Evolutionary conservation across 2,329 filamentous ascomycete species (phyloP).

Genomic region (Alternaria rosae): DNA sequence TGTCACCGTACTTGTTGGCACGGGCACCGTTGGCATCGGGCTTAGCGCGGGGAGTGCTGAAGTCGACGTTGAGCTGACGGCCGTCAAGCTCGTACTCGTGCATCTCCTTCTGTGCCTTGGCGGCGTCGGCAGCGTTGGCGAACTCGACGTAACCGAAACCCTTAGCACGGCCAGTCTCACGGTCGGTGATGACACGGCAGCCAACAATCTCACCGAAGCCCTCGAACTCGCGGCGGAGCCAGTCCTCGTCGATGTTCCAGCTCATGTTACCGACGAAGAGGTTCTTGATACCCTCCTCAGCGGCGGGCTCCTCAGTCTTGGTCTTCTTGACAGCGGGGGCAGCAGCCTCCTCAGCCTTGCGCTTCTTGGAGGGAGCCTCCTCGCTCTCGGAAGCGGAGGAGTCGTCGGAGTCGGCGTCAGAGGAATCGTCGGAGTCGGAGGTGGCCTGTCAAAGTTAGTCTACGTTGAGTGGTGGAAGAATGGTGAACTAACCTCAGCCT

Average conservation of each 20-base stretch:
- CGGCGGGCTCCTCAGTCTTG: constrained; percentile 64
- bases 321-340: constrained; percentile 69
- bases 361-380: constrained; percentile 66
- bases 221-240: constrained; percentile 82
- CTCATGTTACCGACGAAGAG: constrained; percentile 90
- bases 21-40: constrained; percentile 60
- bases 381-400: constrained; percentile 42
- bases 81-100: constrained; percentile 77
- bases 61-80: constrained; percentile 80
- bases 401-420: constrained; percentile 48
- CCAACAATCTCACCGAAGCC: constrained; percentile 74
- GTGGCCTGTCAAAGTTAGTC: constrained; percentile 37
- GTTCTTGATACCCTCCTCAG: constrained; percentile 64
- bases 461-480: background rate
- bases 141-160: constrained; percentile 96
- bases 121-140: constrained; percentile 69
- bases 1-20: constrained; percentile 77
- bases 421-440: constrained; percentile 25
- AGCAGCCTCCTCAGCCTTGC: constrained; percentile 66
- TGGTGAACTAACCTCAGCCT: constrained; percentile 43
- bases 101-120: constrained; percentile 77
- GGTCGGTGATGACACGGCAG: constrained; percentile 84
- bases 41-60: constrained; percentile 71
- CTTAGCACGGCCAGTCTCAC: constrained; percentile 80
- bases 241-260: constrained; percentile 88